Base-by-base conservation (phyloP, 192 early-diverging fungal genomes). In the Podila epigama region DNA sequence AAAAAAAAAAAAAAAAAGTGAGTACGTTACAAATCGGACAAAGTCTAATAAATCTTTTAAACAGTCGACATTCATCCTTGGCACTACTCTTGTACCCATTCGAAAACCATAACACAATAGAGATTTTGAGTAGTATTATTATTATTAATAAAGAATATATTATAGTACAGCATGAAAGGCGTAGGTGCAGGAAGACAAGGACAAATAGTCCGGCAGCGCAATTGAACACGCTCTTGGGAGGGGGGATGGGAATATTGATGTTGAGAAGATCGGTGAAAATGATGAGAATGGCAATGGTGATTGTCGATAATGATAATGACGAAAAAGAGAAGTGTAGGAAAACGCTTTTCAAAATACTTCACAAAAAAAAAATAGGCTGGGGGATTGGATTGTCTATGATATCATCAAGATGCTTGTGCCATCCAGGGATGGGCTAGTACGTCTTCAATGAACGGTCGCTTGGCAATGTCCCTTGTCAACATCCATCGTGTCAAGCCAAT, bases 371-470 rank as follows among this genome's bases (percentile, higher is more conserved):
- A 48, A n/a, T n/a, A 22, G 44, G 44, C 25, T 48, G 20, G 59
- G 34, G 34, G 51, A 2, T 15, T 75, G 58, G 18, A 51, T 29
- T 13, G 71, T 10, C 39, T 67, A 57, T 22, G 51, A 31, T 20
- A 52, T 31, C 3, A 60, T 35, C 6, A n/a, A n/a, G n/a, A n/a
- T n/a, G n/a, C n/a, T n/a, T n/a, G n/a, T n/a, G 73, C 64, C 73
- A 77, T 77, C 95, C 95, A 97, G 58, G 87, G 82, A 70, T 95
- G 90, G 32, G 78, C 70, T 56, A 93, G 64, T 8, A 96, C 91
- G 41, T 87, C 87, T 31, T 92, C 88, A 56, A 96, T 94, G 29
- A 88, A 92, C 3, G 92, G 89, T 16, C 96, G 88, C 20, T 84
- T 84, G 11, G 81, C 72, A 31, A 89, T 81, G 63, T 95, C 90